Evolutionary conservation across 352 stramenopile genomes (phyloP), one percentile per base, ranked within the genome.

Genomic region (Phytophthora sojae): DNA sequence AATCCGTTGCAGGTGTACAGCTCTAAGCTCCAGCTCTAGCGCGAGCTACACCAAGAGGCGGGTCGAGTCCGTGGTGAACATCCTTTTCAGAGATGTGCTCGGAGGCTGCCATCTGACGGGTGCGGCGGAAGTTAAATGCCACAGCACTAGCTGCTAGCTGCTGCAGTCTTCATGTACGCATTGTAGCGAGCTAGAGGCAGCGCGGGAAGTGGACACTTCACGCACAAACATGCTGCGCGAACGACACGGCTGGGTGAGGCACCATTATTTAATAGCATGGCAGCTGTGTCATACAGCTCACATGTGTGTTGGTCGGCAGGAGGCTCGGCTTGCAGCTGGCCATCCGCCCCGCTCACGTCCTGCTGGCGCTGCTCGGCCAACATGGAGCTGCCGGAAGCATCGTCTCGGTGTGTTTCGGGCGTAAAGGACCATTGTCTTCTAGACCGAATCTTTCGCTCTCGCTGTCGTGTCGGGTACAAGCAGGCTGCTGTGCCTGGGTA

Each of bases 41-140:
- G 26, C 54, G 42, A 45, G 51, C 59, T 42, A 61, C 29, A 47
- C 50, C 45, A 26, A 57, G 55, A 69, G 54, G 29, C 67, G 39
- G 37, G 55, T 69, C 26, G 53, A 56, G 50, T 44, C 25, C 35
- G 11, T 42, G 12, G n/a, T 45, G 67, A 65, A 62, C 45, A 74
- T 69, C 67, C 67, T 74, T 47, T 75, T 59, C 62, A 50, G 68
- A 75, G 68, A 75, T 75, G 67, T 71, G 50, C 68, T 49, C 12
- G 23, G 61, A 70, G 49, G 32, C 32, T 25, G 14, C 54, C 64
- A 64, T 64, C 54, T 71, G 64, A 60, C 47, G 64, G 64, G 35
- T 62, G 30, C 1, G 9, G n/a, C 45, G 51, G 26, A 25, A 65
- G 19, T 57, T 56, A 19, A 73, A 23, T 5, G 35, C 35, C 35